Conservation (phyloP, 768 basidiomycete species). For the Erythrobasidium yunnanense region DNA sequence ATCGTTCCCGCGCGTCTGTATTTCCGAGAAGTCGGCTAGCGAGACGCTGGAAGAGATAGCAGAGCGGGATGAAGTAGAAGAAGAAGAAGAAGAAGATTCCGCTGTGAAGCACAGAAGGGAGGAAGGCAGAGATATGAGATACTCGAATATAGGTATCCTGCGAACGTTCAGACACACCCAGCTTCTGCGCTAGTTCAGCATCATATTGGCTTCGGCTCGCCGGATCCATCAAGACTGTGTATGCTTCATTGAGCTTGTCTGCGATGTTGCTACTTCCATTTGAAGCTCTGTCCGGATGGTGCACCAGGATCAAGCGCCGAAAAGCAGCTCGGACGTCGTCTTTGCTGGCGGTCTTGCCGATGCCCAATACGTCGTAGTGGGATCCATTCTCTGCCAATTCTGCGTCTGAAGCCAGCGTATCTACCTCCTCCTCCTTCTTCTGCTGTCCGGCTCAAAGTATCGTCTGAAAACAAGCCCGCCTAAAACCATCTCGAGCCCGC, state of each 20-base stretch:
- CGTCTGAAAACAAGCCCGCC: background rate
- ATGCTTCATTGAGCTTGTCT: constrained; percentile 18
- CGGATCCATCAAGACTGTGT: background rate
- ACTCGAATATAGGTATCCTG: no score
- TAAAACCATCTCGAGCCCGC: background rate
- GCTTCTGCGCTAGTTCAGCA: no score
- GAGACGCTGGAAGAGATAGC: constrained; percentile 2
- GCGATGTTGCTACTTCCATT: background rate
- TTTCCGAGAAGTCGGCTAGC: background rate
- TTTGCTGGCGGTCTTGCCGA: background rate
- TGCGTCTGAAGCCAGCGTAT: constrained; percentile 4
- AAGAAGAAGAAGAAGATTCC: no score
- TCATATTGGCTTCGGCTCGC: background rate
- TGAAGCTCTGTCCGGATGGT: constrained; percentile 19
- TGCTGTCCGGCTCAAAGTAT: background rate
- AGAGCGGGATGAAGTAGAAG: no score
- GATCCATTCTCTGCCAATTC: constrained; percentile 4
- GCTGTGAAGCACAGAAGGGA: no score
- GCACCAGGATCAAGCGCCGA: constrained; percentile 4
- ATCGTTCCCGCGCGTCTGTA: background rate
- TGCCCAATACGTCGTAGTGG: constrained; percentile 12
- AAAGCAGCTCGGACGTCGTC: constrained; percentile 7
- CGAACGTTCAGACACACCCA: no score
- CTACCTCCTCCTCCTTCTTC: background rate
- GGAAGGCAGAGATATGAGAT: no score